Evolutionary conservation across 352 stramenopile species (phyloP), one percentile per base, ranked within the genome.

Genomic region (Phytophthora lateralis): DNA sequence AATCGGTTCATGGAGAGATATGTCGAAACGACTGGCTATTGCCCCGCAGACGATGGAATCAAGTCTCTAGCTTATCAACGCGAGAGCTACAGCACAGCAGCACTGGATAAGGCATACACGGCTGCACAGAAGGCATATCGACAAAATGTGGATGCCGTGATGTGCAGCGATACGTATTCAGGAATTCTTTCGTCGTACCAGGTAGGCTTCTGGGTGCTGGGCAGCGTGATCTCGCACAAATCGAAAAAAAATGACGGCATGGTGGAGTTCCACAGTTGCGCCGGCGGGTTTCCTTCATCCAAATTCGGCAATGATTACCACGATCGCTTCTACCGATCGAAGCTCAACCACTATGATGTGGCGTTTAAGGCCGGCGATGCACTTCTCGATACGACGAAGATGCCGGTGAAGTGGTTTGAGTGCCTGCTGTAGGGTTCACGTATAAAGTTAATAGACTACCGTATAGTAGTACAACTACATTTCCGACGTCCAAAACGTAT

Each of bases 371-470:
- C 64, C 18, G 74, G 74, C 12, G 76, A 86, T 58, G 61, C 50
- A 11, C 48, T 71, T 47, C 52, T 72, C 38, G 56, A 65, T 20
- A 63, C 58, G 24, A 3, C 62, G 6, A 67, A 77, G 49, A 82
- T 76, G 63, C 69, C 69, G 17, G 45, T 75, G 27, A 79, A 78
- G 54, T 84, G 75, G 75, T 80, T 81, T 38, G 65, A 77, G 32
- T 79, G 72, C 12, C 50, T 77, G 17, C 32, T 73, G 11, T 73
- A 73, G 53, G n/a, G 2, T 9, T 6, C 26, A 56, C n/a, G 18
- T 18, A 34, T 21, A 54, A 21, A 20, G 15, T 42, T 26, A 48
- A 42, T 48, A 48, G 29, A 30, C 12, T 52, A 10, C n/a, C 63
- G 6, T 68, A 69, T 18, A 24, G 21, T 24, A 24, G 21, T 24